Base-by-base conservation (phyloP, 2,329 filamentous ascomycete species). In the Fusarium algeriense region DNA sequence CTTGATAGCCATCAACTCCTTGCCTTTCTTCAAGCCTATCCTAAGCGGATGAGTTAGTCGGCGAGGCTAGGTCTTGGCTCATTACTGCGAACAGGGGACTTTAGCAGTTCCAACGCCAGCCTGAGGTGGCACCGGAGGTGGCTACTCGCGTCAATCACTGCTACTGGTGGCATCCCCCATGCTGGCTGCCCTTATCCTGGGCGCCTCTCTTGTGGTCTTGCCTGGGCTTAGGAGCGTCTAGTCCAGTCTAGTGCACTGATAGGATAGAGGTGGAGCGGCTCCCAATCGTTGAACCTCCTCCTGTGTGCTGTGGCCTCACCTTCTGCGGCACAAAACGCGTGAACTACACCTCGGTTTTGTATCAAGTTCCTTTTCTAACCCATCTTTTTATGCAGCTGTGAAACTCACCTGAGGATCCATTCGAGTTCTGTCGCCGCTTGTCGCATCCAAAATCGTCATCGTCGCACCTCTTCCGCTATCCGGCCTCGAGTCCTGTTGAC, bases 271-370 rank as follows among this genome's bases (percentile, higher is more conserved):
- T 75, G 73, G 73, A 75, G 70, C 73, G 52, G 41, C 60, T 67
- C 71, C 68, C 53, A 68, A 68, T 75, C 61, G 45, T 65, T 74
- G 68, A 76, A 75, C 72, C 74, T 75, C 70, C 63, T 74, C 71
- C 74, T 74, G 74, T 74, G 74, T 23, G 23, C 23, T 23, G 23
- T 76, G 75, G 74, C 71, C 74, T 76, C 75, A 76, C 75, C 70
- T 76, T 72, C 75, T 76, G 75, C 75, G 75, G 72, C 75, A 76
- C 75, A 76, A 76, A 76, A 76, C 75, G 71, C 75, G 68, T 75
- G 72, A 76, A 76, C 74, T 66, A 75, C 73, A 66, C 54, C 65
- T 76, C 65, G 65, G 73, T 73, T 67, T 73, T 75, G 73, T 76
- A 69, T 75, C 75, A 76, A 76, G 67, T 76, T 67, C 58, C 61